Conservation (phyloP, 305 asterid genomes). For the Solanum aculeatissimum region DNA sequence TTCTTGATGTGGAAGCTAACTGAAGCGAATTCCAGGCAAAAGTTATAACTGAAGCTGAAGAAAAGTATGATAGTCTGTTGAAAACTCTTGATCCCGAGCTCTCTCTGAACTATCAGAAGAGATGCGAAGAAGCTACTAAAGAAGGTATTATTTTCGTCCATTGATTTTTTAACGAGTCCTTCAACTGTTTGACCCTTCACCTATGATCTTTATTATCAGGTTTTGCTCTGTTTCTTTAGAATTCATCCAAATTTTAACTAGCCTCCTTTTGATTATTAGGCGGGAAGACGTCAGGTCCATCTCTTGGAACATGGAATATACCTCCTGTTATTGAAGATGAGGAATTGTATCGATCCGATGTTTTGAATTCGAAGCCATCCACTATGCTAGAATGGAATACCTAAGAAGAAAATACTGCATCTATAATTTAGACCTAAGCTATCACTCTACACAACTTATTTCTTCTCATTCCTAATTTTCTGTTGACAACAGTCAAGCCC, state of each 20-base stretch:
- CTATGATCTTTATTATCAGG: background rate
- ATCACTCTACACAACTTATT: background rate
- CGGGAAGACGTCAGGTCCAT: slow-evolving; percentile 57
- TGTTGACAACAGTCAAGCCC: background rate
- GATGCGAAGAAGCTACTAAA: slow-evolving; percentile 91
- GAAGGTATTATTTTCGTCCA: slow-evolving; percentile 39
- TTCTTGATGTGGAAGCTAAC: background rate
- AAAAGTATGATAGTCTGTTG: slow-evolving; percentile 41
- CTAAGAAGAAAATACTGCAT: background rate
- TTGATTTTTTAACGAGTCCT: background rate
- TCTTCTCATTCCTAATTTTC: background rate
- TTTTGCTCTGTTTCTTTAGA: background rate
- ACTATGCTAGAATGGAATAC: background rate
- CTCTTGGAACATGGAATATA: slow-evolving; percentile 84
- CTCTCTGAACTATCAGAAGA: slow-evolving; percentile 39
- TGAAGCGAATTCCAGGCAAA: slow-evolving; percentile 36
- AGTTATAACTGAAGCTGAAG: slow-evolving; percentile 66
- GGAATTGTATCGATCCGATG: slow-evolving; percentile 26
- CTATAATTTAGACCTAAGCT: background rate
- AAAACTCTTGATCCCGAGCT: slow-evolving; percentile 50
- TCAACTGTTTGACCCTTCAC: background rate
- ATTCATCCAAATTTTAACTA: background rate
- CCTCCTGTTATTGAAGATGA: slow-evolving; percentile 72
- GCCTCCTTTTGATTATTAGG: slow-evolving; percentile 21
- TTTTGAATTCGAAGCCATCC: slow-evolving; percentile 1